These are phyloP conservation scores for Hippophae gyantsensis DNA, from an alignment of 306 rosid species.

Conservation along the genomic window DNA sequence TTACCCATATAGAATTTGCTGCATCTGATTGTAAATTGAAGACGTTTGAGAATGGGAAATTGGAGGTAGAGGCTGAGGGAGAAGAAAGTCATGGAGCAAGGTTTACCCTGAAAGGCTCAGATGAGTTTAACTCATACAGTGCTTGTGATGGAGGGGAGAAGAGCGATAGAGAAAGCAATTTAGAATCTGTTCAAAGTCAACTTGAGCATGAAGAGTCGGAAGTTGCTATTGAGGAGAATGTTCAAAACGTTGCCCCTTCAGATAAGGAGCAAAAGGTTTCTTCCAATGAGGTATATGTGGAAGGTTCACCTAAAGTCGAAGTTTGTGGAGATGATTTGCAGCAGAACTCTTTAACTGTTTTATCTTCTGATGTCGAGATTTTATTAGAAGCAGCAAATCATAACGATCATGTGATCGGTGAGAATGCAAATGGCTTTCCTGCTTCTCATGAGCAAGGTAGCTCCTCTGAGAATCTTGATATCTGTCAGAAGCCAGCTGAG, in stretches of 20 bases:
- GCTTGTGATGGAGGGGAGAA: background rate
- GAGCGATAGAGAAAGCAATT: background rate
- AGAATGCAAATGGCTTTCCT: conserved; percentile 2
- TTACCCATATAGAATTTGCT: conserved; percentile 14
- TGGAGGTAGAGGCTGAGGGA: conserved; percentile 1
- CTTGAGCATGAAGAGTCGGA: background rate
- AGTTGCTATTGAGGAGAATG: background rate
- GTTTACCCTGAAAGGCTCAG: background rate
- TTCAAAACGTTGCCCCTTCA: background rate
- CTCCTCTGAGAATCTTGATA: background rate
- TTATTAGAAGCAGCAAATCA: background rate
- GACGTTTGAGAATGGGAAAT: background rate
- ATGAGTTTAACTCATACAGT: background rate
- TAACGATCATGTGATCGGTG: background rate
- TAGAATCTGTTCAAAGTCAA: background rate
- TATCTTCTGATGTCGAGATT: background rate
- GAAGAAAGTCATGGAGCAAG: background rate
- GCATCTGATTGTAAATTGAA: conserved; percentile 11
- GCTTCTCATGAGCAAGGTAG: conserved; percentile 4
- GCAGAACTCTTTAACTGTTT: conserved; percentile 3
- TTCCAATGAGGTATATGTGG: conserved; percentile 12
- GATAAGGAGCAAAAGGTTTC: conserved; percentile 8
- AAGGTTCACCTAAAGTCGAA: conserved; percentile 17
- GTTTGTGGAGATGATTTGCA: conserved; percentile 14
- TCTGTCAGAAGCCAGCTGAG: background rate